Evolutionary conservation across 345 rosid species (phyloP).

Genomic region (Citrus medica): DNA sequence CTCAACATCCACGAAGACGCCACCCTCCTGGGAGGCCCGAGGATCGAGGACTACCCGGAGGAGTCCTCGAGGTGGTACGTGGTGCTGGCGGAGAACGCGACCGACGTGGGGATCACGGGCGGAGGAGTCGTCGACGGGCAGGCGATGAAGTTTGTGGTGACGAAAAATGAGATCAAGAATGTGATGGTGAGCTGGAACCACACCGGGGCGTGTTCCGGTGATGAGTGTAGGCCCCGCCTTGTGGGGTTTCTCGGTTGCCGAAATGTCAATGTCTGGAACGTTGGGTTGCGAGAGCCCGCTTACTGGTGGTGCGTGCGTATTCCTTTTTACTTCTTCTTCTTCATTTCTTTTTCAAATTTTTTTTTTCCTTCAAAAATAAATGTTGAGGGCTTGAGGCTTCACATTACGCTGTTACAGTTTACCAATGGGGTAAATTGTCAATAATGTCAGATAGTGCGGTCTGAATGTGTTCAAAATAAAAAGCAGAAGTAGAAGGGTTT

Average conservation of each 20-base stretch:
- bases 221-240: slow-evolving; percentile 80
- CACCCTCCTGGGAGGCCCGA: slow-evolving; percentile 63
- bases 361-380: too few relatives aligned
- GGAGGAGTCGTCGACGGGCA: slow-evolving; percentile 89
- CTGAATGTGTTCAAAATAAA: not conserved
- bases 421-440: not conserved
- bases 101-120: slow-evolving; percentile 82
- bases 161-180: slow-evolving; percentile 63
- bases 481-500: not conserved
- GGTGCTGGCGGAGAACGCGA: slow-evolving; percentile 69
- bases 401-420: rapidly evolving
- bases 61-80: slow-evolving; percentile 68
- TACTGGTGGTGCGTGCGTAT: slow-evolving; percentile 91
- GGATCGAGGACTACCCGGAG: slow-evolving; percentile 59
- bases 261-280: slow-evolving; percentile 66
- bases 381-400: too few relatives aligned
- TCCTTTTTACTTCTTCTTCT: too few relatives aligned
- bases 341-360: too few relatives aligned
- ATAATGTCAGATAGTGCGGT: not conserved
- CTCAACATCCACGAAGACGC: slow-evolving; percentile 64
- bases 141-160: slow-evolving; percentile 64
- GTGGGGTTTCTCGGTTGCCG: slow-evolving; percentile 71
- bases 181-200: slow-evolving; percentile 95
- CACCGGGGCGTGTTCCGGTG: slow-evolving; percentile 82
- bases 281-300: slow-evolving; percentile 66